Conservation (phyloP, 228 moss, liverwort and hornwort genomes). For the Sphagnum magellanicum region DNA sequence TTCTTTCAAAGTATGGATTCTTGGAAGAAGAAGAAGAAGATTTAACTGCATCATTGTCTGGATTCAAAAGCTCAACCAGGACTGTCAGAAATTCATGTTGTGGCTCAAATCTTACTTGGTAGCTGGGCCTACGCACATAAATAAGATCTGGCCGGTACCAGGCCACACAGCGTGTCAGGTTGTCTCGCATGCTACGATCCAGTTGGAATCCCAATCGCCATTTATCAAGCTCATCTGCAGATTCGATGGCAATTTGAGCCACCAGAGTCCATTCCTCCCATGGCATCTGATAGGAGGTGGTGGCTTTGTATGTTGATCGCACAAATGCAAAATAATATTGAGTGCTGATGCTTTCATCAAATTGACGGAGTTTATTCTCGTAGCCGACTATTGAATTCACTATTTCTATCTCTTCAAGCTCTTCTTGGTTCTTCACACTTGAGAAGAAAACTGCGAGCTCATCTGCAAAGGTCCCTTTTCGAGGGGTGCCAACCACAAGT, state of each 20-base stretch:
- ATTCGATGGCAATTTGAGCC: slow-evolving; percentile 67
- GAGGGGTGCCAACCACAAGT: slow-evolving; percentile 36
- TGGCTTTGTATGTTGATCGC: slow-evolving; percentile 26
- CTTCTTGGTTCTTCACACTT: slow-evolving; percentile 49
- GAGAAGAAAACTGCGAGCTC: slow-evolving; percentile 65
- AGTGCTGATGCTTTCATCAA: slow-evolving; percentile 47
- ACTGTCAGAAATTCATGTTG: slow-evolving; percentile 56
- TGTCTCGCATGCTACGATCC: slow-evolving; percentile 23
- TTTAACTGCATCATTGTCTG: slow-evolving; percentile 9
- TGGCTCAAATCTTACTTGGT: slow-evolving; percentile 75
- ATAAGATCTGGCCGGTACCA: slow-evolving; percentile 88
- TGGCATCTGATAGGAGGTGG: slow-evolving; percentile 31
- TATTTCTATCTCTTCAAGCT: slow-evolving; percentile 45
- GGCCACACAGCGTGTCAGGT: slow-evolving; percentile 41
- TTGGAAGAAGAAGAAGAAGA: neutral
- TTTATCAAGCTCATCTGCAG: slow-evolving; percentile 43
- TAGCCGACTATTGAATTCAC: slow-evolving; percentile 69
- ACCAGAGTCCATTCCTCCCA: slow-evolving; percentile 92
- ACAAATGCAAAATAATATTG: slow-evolving; percentile 73
- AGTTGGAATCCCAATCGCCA: slow-evolving; percentile 38
- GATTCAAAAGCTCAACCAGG: slow-evolving; percentile 48
- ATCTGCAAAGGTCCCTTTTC: slow-evolving; percentile 36
- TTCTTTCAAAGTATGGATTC: slow-evolving; percentile 36
- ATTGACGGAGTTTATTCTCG: slow-evolving; percentile 29
- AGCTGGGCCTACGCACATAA: slow-evolving; percentile 64